Base-by-base conservation (phyloP, 495 filamentous ascomycete genomes). In the Antarctomyces pellizariae region DNA sequence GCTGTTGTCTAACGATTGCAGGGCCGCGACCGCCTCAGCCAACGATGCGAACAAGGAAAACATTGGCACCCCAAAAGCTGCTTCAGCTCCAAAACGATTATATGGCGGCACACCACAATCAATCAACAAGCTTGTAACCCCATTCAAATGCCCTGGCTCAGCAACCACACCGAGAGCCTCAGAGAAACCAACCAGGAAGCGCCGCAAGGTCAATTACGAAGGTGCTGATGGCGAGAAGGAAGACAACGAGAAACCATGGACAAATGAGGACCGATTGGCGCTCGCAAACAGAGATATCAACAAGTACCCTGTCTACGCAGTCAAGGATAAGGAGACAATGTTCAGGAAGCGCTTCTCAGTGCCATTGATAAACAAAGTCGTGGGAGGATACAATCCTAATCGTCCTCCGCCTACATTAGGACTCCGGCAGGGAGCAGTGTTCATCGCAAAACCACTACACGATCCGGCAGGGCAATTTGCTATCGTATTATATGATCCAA, bases 381-480 rank as follows among this genome's bases (percentile, higher is more conserved):
- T 45, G 3, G 63, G 53, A 1, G 54, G 53, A 2, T 95, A 92
- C 47, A 74, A 79, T 42, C 53, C 72, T 2, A 66, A 67, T 24
- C 60, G 86, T 14, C 69, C 77, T 3, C 73, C 89, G 6, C 86
- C 89, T 2, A 73, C 77, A 0, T 48, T 99, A 17, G 86, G 86
- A 1, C 59, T 99, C 53, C 56, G 86, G 35, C 70, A 64, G 41
- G 80, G 84, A 7, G 70, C 75, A 1, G 64, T 68, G 4, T 93
- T 95, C 46, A 60, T 91, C 7, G 79, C 82, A 12, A 90, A 77
- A 38, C 74, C 86, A 21, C 46, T 99, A 29, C 89, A 99, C 44
- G 86, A 99, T 39, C 86, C 86, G 0, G 77, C 72, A 42, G 89
- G 77, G 31, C 89, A 99, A 40, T 90, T 95, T 49, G 74, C 86